phyloP scores from a whole-genome alignment of 2,329 filamentous ascomycete genomes.

The Hypomyces perniciosus region DNA sequence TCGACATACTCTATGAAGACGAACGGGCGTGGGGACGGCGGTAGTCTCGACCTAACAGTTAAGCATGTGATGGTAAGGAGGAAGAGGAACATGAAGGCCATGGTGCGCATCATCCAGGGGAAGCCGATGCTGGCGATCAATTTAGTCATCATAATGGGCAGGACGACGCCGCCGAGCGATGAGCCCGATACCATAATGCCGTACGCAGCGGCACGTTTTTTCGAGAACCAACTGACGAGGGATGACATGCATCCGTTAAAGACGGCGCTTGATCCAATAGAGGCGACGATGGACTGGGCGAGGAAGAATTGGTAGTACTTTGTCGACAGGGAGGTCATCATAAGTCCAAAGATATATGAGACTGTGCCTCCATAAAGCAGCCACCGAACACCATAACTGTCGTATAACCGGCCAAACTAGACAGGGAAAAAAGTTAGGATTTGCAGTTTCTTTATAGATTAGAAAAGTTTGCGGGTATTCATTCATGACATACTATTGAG shows the following conservation, averaged over 20 bases:
- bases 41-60: conserved; percentile 26
- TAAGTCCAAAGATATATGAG: conserved; percentile 54
- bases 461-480: too few relatives aligned
- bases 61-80: conserved; percentile 28
- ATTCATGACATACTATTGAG: too few relatives aligned
- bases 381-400: conserved; percentile 54
- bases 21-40: conserved; percentile 23
- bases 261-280: conserved; percentile 30
- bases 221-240: conserved; percentile 30
- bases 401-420: conserved; percentile 59
- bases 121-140: conserved; percentile 32
- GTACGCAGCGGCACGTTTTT: conserved; percentile 30
- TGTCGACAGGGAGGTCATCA: conserved; percentile 52
- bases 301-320: conserved; percentile 38
- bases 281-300: conserved; percentile 32
- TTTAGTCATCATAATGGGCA: conserved; percentile 34
- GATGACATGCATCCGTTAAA: conserved; percentile 24
- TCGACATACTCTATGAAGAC: too few relatives aligned
- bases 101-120: conserved; percentile 34
- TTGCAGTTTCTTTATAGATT: too few relatives aligned
- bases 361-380: conserved; percentile 48
- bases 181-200: conserved; percentile 31
- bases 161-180: conserved; percentile 33
- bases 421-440: too few relatives aligned
- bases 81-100: conserved; percentile 31